Evolutionary conservation across 2,329 filamentous ascomycete species (phyloP).

Genomic region (Calonectria ilicicola): DNA sequence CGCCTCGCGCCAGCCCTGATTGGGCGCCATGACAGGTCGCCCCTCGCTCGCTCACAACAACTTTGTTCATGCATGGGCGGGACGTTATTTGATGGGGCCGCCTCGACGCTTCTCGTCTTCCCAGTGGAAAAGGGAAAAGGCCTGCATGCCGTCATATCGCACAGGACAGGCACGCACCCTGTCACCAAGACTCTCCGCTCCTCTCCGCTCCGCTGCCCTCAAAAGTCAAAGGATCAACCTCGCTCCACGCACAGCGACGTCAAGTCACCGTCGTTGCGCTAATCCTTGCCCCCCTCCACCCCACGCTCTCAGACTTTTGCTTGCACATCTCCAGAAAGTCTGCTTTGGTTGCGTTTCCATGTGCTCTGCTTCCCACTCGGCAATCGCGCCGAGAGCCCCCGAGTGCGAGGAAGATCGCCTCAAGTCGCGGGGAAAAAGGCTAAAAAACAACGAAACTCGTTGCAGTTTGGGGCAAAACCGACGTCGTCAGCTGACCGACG

Average conservation of each 20-base stretch:
- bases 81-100: conserved; percentile 11
- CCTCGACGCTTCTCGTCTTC: neutral
- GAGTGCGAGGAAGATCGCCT: neutral
- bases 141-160: conserved; percentile 5
- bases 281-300: neutral
- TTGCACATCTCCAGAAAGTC: neutral
- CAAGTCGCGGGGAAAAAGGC: neutral
- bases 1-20: neutral
- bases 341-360: neutral
- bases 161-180: neutral
- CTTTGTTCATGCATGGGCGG: conserved; percentile 10
- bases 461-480: neutral
- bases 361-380: conserved; percentile 11
- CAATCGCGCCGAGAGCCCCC: neutral
- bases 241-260: conserved; percentile 13
- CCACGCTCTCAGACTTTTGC: neutral
- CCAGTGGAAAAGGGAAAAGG: neutral
- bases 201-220: conserved; percentile 1
- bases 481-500: neutral
- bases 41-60: neutral
- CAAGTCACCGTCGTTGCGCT: conserved; percentile 10
- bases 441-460: neutral
- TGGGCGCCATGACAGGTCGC: neutral
- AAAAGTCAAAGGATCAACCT: neutral
- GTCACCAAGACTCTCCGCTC: conserved; percentile 5